Evolutionary conservation across 2,329 filamentous ascomycete genomes (phyloP), one percentile per base, ranked within the genome.

Genomic region (Colletotrichum aenigma): DNA sequence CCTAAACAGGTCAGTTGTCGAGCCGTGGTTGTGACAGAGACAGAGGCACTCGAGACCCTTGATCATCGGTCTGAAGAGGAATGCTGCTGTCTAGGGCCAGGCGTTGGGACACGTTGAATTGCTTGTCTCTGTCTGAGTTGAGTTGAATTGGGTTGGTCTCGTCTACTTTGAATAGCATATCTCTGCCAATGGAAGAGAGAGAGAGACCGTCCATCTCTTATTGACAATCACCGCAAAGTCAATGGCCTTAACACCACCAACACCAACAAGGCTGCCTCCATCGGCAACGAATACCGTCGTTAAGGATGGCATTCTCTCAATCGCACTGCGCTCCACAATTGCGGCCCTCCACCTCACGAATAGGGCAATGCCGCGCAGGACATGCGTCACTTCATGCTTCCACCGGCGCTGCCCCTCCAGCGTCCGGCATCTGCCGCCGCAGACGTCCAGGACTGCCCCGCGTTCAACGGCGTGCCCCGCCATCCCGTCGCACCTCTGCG

Each of bases 401-500:
- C 32, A 55, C 18, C 28, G 52, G 43, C 55, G 66, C 43, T 67
- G 62, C 73, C 73, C 73, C 62, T 75, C 55, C 73, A 58, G 74
- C 71, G 70, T 32, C 66, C 73, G 70, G 74, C 71, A 75, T 38
- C 66, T 76, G 71, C 74, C 65, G 71, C 43, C 66, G 61, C 48
- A 32, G 26, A 15, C 15, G 26, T 34, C 68, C 71, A 66, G 67
- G 65, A 69, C 60, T 77, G 73, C 75, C 75, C 75, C 75, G 75
- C 75, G 75, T 76, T 77, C 75, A 65, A 76, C 74, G 74, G 74
- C 71, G 66, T 78, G 77, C 77, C 77, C 77, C 77, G 77, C 77
- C 77, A 78, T 78, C 64, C 66, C 70, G 60, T 67, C 36, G 55
- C 38, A 67, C 61, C 38, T 48, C 36, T 68, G 69, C 16, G 38